These are phyloP conservation scores for Gossypium anomalum DNA, from an alignment of 345 rosid genomes.

Conservation along the genomic window DNA sequence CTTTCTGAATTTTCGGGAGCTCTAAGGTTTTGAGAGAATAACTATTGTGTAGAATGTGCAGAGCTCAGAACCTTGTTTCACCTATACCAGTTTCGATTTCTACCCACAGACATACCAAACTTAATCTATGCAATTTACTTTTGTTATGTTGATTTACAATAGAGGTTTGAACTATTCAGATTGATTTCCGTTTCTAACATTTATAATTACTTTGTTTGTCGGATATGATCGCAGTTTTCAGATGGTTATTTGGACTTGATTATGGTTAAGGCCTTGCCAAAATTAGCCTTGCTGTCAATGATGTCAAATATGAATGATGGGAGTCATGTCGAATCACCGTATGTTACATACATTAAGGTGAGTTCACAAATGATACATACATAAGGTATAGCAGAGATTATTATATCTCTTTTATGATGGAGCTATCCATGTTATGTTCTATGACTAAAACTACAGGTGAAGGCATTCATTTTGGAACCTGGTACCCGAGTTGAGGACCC, in stretches of 20 bases:
- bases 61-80: not conserved
- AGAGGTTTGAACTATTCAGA: not conserved
- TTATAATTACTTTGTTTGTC: constrained; percentile 4
- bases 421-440: not conserved
- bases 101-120: not conserved
- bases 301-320: constrained; percentile 62
- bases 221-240: constrained; percentile 55
- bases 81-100: not conserved
- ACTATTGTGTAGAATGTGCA: not conserved
- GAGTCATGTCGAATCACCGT: constrained; percentile 67
- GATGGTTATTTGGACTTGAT: constrained; percentile 90
- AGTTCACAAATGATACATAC: not conserved
- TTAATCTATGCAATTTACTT: not conserved
- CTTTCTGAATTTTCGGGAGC: not conserved
- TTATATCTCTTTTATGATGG: not conserved
- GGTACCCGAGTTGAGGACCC: constrained; percentile 52
- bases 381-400: not conserved
- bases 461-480: constrained; percentile 80
- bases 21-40: not conserved
- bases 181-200: constrained; percentile 4
- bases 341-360: constrained; percentile 72
- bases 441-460: constrained; percentile 48
- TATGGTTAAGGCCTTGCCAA: constrained; percentile 58
- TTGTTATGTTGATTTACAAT: not conserved
- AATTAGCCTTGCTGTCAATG: constrained; percentile 49